Base-by-base conservation (phyloP, 805 yeast genomes). In the Candida yuanshanica region DNA sequence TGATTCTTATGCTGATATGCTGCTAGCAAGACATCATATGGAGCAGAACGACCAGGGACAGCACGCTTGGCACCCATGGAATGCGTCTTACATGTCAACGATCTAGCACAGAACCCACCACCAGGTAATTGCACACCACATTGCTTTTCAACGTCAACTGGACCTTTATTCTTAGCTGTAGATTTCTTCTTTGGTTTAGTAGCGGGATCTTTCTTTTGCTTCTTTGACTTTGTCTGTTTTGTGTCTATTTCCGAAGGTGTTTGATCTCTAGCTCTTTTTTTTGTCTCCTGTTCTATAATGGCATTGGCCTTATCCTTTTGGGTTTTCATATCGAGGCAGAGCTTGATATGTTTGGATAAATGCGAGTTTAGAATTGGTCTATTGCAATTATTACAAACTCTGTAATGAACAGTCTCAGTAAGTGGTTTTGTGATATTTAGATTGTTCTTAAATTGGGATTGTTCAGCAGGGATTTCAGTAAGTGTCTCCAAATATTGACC, bases 1-100 rank as follows among this genome's bases (percentile, higher is more conserved):
- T 93, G 97, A 59, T 91, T 91, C 53, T 87, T 78, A 53, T 89
- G 81, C 65, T 93, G 99, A 58, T 91, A 90, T 14, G 88, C 90
- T 17, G 90, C 88, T 42, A 93, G 68, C 39, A 93, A 68, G 22
- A 79, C 80, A 60, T 93, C 99, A 64, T 89, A 93, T 1, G 96
- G 89, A 7, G 93, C 90, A 26, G 95, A 81, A 53, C 99, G 74
- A 10, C 99, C 99, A 14, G 78, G 80, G 17, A 93, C 99, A 1
- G 96, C 90, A 52, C 99, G 76, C 56, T 93, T 93, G 21, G 97
- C 96, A 25, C 97, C 97, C 96, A 93, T 90, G 2, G 98, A 87
- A 63, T 93, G 99, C 0, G 97, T 89, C 59, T 93, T 93, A 72
- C 99, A 93, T 0, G 99, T 93, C 45, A 93, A 69, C 0, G 97